Evolutionary conservation across 495 filamentous ascomycete genomes (phyloP).

Genomic region (Penicillium alfredii): DNA sequence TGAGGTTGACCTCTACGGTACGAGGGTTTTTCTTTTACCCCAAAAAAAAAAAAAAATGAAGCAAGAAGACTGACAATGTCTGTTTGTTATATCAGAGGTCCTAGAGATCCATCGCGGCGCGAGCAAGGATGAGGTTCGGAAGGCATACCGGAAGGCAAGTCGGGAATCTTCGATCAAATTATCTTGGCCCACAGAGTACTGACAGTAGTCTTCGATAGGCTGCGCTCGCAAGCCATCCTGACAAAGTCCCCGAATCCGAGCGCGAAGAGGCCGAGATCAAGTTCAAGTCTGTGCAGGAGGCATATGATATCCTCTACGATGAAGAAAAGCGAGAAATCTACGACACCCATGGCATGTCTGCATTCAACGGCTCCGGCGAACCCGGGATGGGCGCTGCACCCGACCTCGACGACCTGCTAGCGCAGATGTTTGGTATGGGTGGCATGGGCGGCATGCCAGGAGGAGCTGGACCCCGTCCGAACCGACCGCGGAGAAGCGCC

Average conservation of each 20-base stretch:
- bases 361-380: slow-evolving; percentile 70
- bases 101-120: slow-evolving; percentile 66
- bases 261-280: slow-evolving; percentile 76
- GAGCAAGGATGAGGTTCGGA: slow-evolving; percentile 82
- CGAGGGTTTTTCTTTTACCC: neutral
- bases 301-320: slow-evolving; percentile 96
- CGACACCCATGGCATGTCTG: slow-evolving; percentile 89
- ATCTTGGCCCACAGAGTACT: too few relatives aligned
- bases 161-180: neutral
- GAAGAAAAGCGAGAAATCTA: slow-evolving; percentile 89
- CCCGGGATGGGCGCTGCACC: slow-evolving; percentile 53
- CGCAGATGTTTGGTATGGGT: slow-evolving; percentile 29
- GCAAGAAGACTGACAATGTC: slow-evolving; percentile 11
- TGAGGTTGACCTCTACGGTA: slow-evolving; percentile 46
- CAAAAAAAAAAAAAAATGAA: neutral
- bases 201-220: slow-evolving; percentile 47
- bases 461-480: slow-evolving; percentile 44
- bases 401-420: slow-evolving; percentile 20
- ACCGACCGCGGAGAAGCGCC: slow-evolving; percentile 62
- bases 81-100: slow-evolving; percentile 49
- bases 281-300: slow-evolving; percentile 87
- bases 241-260: slow-evolving; percentile 88
- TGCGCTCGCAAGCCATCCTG: slow-evolving; percentile 82
- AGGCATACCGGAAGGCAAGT: slow-evolving; percentile 90
- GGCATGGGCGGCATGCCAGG: slow-evolving; percentile 59